Evolutionary conservation across 495 filamentous ascomycete genomes (phyloP).

Genomic region (Penicillium coffeae): DNA sequence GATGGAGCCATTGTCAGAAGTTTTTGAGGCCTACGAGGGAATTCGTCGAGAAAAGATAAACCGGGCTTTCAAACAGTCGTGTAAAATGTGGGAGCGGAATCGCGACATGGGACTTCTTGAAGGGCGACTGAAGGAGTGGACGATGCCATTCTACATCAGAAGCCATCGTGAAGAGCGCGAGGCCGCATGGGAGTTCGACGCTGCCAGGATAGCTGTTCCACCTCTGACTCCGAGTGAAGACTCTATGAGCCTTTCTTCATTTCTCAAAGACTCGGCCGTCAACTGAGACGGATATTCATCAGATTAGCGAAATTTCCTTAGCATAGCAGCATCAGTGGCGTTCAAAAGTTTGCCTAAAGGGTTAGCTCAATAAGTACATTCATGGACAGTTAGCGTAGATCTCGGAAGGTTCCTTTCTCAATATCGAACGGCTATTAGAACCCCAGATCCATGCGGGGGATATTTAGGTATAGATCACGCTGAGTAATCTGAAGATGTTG

Average conservation of each 20-base stretch:
- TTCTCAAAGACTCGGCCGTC: constrained; percentile 16
- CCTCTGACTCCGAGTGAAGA: constrained; percentile 21
- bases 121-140: constrained; percentile 37
- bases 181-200: constrained; percentile 41
- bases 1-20: constrained; percentile 33
- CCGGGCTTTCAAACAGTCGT: constrained; percentile 48
- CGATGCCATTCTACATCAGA: constrained; percentile 31
- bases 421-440: too few relatives aligned
- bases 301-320: background rate
- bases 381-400: too few relatives aligned
- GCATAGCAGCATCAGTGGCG: background rate
- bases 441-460: too few relatives aligned
- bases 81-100: constrained; percentile 40
- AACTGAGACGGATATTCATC: constrained; percentile 1
- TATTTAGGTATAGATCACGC: too few relatives aligned
- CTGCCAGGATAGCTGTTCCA: constrained; percentile 26
- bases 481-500: too few relatives aligned
- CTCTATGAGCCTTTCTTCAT: constrained; percentile 19
- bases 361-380: too few relatives aligned
- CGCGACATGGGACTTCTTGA: constrained; percentile 39
- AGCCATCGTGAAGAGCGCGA: constrained; percentile 26
- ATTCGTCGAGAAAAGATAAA: constrained; percentile 49
- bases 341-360: background rate
- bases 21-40: constrained; percentile 51
- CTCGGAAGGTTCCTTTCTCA: too few relatives aligned